Evolutionary conservation across 1,284 basidiomycete genomes (phyloP).

Genomic region (Puccinia hordei): DNA sequence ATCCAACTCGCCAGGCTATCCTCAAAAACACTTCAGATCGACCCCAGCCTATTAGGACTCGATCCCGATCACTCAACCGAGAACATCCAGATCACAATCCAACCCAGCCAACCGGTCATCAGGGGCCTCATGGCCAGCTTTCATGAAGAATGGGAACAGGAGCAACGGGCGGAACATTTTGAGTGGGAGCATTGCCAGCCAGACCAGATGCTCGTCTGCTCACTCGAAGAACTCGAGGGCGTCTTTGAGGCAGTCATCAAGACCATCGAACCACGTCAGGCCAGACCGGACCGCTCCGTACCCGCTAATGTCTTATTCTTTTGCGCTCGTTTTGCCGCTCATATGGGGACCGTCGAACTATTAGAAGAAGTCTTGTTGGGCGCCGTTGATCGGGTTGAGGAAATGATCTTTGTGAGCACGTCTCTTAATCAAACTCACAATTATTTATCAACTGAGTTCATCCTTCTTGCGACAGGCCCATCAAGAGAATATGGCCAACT

Average conservation of each 20-base stretch:
- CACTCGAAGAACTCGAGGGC: conserved; percentile 53
- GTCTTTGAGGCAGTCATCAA: conserved; percentile 56
- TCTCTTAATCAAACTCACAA: too few relatives aligned
- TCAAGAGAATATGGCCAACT: conserved; percentile 78
- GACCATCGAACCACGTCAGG: conserved; percentile 55
- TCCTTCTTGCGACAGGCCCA: conserved; percentile 66
- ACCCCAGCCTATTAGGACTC: conserved; percentile 29
- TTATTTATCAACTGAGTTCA: too few relatives aligned
- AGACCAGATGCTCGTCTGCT: conserved; percentile 58
- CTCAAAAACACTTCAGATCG: conserved; percentile 25
- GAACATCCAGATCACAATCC: background rate
- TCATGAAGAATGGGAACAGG: conserved; percentile 40
- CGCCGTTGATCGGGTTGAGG: conserved; percentile 87
- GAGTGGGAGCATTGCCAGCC: conserved; percentile 45
- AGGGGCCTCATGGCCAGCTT: conserved; percentile 7
- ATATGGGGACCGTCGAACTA: conserved; percentile 59
- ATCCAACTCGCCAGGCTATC: conserved; percentile 28
- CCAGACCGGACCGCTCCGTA: conserved; percentile 55
- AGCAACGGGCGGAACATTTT: conserved; percentile 44
- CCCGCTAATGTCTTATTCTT: conserved; percentile 58
- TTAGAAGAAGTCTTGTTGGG: conserved; percentile 87
- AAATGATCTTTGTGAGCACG: conserved; percentile 78
- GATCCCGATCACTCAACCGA: background rate
- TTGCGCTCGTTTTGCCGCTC: conserved; percentile 55
- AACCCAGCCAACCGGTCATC: conserved; percentile 6